Percentiles rank a stretch among this genome's conserved stretches.
Conservation (phyloP, 495 filamentous ascomycete genomes). For the Penicillium fimorum region DNA sequence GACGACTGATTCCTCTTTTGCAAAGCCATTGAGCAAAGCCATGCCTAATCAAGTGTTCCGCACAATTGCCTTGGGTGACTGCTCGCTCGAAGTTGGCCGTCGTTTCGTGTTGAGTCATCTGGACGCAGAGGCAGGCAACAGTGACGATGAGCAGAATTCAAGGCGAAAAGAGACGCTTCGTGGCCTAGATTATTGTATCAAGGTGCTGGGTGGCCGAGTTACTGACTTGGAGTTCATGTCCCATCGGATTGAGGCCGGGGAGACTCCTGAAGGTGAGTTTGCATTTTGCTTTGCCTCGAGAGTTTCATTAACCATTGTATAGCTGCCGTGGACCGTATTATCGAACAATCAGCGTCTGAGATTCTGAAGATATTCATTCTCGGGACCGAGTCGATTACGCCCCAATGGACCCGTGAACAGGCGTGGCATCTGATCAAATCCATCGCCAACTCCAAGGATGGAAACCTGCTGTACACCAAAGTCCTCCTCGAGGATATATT, state of each 20-base stretch:
- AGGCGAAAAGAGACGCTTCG: constrained; percentile 43
- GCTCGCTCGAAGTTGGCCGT: constrained; percentile 80
- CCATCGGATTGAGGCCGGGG: constrained; percentile 84
- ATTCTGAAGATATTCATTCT: constrained; percentile 92
- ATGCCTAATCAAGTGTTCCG: constrained; percentile 91
- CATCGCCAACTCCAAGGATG: constrained; percentile 57
- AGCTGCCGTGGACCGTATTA: constrained; percentile 85
- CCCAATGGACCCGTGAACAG: constrained; percentile 74
- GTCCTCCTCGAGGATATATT: constrained; percentile 74
- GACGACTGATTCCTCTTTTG: constrained; percentile 86
- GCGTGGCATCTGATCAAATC: constrained; percentile 84
- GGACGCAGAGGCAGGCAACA: constrained; percentile 47
- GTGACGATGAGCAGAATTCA: constrained; percentile 35
- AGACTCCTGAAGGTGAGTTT: constrained; percentile 64
- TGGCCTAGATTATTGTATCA: constrained; percentile 81
- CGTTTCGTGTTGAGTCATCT: constrained; percentile 86
- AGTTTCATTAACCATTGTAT: constrained; percentile 19
- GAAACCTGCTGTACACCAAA: constrained; percentile 72
- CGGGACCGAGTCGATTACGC: constrained; percentile 39
- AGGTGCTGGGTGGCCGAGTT: constrained; percentile 78
- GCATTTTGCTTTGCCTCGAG: background rate
- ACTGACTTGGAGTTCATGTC: constrained; percentile 93
- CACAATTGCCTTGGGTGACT: constrained; percentile 79
- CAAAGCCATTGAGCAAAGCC: constrained; percentile 82
- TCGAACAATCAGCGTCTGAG: constrained; percentile 81